Conservation (phyloP, 2,329 filamentous ascomycete species). For the Mycogone perniciosa region DNA sequence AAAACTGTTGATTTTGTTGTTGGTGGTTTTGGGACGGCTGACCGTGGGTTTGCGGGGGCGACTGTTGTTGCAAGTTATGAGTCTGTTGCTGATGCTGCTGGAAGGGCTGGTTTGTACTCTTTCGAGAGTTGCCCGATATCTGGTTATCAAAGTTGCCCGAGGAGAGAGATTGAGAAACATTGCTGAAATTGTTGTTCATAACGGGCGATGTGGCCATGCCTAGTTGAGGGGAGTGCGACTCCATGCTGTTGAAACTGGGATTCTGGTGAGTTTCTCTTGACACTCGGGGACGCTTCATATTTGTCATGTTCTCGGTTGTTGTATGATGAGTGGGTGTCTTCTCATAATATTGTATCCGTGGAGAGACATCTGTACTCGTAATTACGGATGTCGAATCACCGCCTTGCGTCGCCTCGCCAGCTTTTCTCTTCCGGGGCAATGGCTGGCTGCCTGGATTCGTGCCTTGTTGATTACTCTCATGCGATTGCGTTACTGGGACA, state of each 20-base stretch:
- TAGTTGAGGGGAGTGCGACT: conserved; percentile 11
- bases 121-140: conserved; percentile 8
- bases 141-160: conserved; percentile 17
- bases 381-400: conserved; percentile 1
- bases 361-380: background rate
- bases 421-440: conserved; percentile 3
- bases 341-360: conserved; percentile 9
- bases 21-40: conserved; percentile 6
- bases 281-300: conserved; percentile 22
- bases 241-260: conserved; percentile 1
- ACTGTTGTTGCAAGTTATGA: background rate
- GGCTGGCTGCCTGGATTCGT: conserved; percentile 4
- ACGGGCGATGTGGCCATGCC: conserved; percentile 13
- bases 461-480: background rate
- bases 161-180: conserved; percentile 12
- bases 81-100: conserved; percentile 13
- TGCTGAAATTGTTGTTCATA: conserved; percentile 7
- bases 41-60: background rate
- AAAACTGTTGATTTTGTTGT: conserved; percentile 6
- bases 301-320: conserved; percentile 11
- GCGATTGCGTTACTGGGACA: conserved; percentile 3
- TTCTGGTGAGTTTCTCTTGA: conserved; percentile 18
- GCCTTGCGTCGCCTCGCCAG: conserved; percentile 3
- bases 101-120: conserved; percentile 9
- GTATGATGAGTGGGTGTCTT: conserved; percentile 11